A percentile compares a stretch with the other conserved stretches of the same genome.
phyloP scores from a whole-genome alignment of 345 rosid species.

The Eucalyptus regnans region DNA sequence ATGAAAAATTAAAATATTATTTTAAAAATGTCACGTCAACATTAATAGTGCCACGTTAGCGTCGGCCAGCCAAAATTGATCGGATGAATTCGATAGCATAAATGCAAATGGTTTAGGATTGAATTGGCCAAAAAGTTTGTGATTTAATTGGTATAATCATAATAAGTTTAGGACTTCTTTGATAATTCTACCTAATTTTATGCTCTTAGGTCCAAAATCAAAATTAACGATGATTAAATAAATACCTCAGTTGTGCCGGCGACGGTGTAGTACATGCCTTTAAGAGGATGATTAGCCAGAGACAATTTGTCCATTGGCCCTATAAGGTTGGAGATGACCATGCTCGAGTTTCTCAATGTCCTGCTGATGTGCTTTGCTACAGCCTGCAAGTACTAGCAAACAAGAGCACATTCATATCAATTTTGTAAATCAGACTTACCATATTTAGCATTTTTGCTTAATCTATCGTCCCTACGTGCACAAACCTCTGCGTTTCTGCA shows the following conservation, averaged over 20 bases:
- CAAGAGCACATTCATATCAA: neutral
- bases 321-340: slow-evolving; percentile 19
- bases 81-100: too few relatives aligned
- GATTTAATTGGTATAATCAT: too few relatives aligned
- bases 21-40: too few relatives aligned
- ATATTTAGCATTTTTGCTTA: too few relatives aligned
- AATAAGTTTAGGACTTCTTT: too few relatives aligned
- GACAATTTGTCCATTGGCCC: slow-evolving; percentile 40
- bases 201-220: neutral
- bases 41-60: accelerated
- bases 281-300: slow-evolving; percentile 33
- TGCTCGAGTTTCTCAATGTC: neutral
- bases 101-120: too few relatives aligned
- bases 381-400: neutral
- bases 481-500: slow-evolving; percentile 22
- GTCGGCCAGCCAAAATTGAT: too few relatives aligned
- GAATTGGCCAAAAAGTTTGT: too few relatives aligned
- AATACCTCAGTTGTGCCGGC: slow-evolving; percentile 31
- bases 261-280: slow-evolving; percentile 29
- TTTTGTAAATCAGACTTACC: too few relatives aligned
- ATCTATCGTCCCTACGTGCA: too few relatives aligned
- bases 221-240: neutral
- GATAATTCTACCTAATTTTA: neutral
- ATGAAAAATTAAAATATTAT: too few relatives aligned
- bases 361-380: slow-evolving; percentile 13